Conservation (phyloP, 129 eudicot species). For the Mikania micrantha region DNA sequence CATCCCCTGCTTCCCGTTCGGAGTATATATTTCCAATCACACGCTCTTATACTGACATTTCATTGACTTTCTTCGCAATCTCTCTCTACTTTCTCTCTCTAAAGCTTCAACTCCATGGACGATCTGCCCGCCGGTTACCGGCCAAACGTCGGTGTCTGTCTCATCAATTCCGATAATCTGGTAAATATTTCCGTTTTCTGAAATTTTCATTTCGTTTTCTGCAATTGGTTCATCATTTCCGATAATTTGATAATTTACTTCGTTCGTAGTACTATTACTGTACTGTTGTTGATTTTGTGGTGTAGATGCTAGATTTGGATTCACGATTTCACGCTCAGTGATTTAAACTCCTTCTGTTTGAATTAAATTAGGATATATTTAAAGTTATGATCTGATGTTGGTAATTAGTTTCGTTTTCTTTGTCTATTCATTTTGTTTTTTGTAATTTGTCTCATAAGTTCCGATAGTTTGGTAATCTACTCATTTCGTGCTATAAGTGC, state of each 20-base stretch:
- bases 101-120: slow-evolving; percentile 46
- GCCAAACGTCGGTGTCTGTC: slow-evolving; percentile 95
- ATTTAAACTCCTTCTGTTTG: not conserved
- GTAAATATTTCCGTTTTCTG: slow-evolving; percentile 20
- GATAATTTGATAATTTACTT: not conserved
- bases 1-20: not conserved
- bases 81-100: slow-evolving; percentile 35
- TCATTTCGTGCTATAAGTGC: not conserved
- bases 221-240: not conserved
- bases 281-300: slow-evolving; percentile 17
- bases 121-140: slow-evolving; percentile 92
- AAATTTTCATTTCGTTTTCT: not conserved
- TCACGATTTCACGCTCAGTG: slow-evolving; percentile 3
- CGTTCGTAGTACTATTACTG: not conserved
- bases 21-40: slow-evolving; percentile 19
- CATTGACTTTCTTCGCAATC: slow-evolving; percentile 45
- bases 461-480: too few species aligned
- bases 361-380: not conserved
- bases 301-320: slow-evolving; percentile 8
- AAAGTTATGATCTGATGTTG: not conserved
- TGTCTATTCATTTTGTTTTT: not conserved
- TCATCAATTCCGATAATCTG: slow-evolving; percentile 75
- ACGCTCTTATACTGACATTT: slow-evolving; percentile 23
- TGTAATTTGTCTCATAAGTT: too few species aligned
- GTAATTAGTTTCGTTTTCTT: slow-evolving; percentile 19